phyloP scores from a whole-genome alignment of 2,329 filamentous ascomycete species.

The Simplicillium sp. region DNA sequence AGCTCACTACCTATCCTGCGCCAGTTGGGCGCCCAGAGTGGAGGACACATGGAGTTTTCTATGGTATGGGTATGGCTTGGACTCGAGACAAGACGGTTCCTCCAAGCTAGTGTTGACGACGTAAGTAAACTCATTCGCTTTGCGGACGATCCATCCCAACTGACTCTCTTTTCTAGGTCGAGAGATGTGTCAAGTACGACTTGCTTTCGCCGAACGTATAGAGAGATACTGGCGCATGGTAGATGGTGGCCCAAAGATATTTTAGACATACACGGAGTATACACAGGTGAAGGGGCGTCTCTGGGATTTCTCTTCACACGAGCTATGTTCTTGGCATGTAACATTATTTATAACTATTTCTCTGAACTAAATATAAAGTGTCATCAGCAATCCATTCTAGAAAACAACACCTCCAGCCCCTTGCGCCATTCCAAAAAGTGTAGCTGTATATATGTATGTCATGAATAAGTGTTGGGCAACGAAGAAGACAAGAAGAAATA shows the following conservation, averaged over 20 bases:
- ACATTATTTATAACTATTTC: not conserved
- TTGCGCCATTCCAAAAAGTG: too few relatives aligned
- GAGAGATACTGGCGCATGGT: slow-evolving; percentile 7
- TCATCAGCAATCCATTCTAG: slow-evolving; percentile 1
- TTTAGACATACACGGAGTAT: too few relatives aligned
- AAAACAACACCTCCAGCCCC: not conserved
- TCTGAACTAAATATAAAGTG: not conserved
- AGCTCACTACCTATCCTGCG: slow-evolving; percentile 85
- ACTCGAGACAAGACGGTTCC: slow-evolving; percentile 76
- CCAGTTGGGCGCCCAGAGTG: slow-evolving; percentile 72
- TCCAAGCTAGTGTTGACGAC: slow-evolving; percentile 84
- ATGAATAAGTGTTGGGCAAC: not conserved
- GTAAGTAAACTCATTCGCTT: slow-evolving; percentile 38
- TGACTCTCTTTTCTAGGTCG: slow-evolving; percentile 44
- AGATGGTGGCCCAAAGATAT: too few relatives aligned
- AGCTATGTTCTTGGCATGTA: not conserved
- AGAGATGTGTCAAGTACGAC: slow-evolving; percentile 86
- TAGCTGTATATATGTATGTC: not conserved
- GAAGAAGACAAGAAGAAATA: not conserved
- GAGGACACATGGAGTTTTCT: slow-evolving; percentile 64
- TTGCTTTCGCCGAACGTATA: slow-evolving; percentile 79
- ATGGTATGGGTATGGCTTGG: slow-evolving; percentile 91
- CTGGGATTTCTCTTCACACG: too few relatives aligned
- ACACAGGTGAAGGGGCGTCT: not conserved
- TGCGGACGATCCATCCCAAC: slow-evolving; percentile 4